These are phyloP conservation scores for Botrytis deweyae DNA, from an alignment of 2,329 filamentous ascomycete genomes.

Conservation along the genomic window DNA sequence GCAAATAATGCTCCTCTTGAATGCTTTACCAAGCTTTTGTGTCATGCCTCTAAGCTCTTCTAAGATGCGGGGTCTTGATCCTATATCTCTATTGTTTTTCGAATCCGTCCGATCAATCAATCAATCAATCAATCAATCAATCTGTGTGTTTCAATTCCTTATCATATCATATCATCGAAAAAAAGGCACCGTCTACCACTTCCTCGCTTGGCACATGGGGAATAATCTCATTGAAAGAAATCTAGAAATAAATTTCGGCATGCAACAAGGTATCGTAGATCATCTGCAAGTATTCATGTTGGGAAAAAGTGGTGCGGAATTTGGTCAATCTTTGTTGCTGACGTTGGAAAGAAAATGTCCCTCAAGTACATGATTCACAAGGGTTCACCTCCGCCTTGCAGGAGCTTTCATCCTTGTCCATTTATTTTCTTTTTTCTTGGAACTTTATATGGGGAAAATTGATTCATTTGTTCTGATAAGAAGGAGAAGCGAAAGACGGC, in stretches of 20 bases:
- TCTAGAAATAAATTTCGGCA: not conserved
- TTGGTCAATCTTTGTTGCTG: constrained; percentile 1
- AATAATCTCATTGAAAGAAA: not conserved
- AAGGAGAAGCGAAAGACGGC: constrained; percentile 2
- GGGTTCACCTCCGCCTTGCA: constrained; percentile 1
- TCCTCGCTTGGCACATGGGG: not conserved
- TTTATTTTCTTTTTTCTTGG: not conserved
- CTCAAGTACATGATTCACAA: constrained; percentile 8
- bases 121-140: not conserved
- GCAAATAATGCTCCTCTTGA: not conserved
- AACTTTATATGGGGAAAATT: not conserved
- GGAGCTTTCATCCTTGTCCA: constrained; percentile 13
- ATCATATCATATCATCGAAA: not conserved
- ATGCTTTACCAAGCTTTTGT: constrained; percentile 13
- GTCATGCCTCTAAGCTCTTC: constrained; percentile 4
- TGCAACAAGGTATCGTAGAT: constrained; percentile 3
- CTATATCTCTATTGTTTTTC: not conserved
- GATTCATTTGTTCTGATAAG: not conserved
- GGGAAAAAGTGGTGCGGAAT: not conserved
- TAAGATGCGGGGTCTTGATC: not conserved
- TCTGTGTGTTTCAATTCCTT: not conserved
- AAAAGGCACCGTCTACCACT: not conserved
- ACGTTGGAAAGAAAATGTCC: constrained; percentile 2
- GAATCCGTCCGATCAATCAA: not conserved
- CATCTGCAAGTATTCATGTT: constrained; percentile 14